These are phyloP conservation scores for Fulvia fulva DNA, from an alignment of 2,329 filamentous ascomycete species.

Conservation along the genomic window DNA sequence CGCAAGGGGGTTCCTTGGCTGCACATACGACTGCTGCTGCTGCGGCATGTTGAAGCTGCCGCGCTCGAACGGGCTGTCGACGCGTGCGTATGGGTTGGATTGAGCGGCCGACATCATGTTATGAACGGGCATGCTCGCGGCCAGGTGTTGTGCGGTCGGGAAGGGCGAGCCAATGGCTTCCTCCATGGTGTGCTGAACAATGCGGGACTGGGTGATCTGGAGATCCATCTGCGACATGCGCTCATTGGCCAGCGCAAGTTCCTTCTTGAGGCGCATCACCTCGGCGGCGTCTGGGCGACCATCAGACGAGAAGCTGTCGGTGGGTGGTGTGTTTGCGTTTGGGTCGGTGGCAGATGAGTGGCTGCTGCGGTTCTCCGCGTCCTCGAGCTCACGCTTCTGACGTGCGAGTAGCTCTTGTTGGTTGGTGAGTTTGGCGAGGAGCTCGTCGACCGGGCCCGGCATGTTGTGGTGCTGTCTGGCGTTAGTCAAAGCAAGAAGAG, in stretches of 20 bases:
- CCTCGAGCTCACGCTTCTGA: slow-evolving; percentile 54
- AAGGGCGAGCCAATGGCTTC: slow-evolving; percentile 39
- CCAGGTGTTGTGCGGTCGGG: slow-evolving; percentile 28
- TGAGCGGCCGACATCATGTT: slow-evolving; percentile 14
- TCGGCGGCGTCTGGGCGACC: slow-evolving; percentile 50
- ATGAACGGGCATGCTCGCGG: slow-evolving; percentile 26
- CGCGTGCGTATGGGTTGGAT: slow-evolving; percentile 11
- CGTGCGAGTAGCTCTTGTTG: slow-evolving; percentile 60
- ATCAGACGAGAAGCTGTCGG: slow-evolving; percentile 21
- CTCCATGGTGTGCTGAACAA: slow-evolving; percentile 57
- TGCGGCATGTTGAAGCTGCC: slow-evolving; percentile 16
- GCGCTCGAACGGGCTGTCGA: slow-evolving; percentile 15
- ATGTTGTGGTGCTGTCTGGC: slow-evolving; percentile 11
- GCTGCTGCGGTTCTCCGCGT: slow-evolving; percentile 31
- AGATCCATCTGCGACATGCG: slow-evolving; percentile 69
- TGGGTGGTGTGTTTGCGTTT: slow-evolving; percentile 27
- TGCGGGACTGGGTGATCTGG: slow-evolving; percentile 63
- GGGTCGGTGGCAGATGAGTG: slow-evolving; percentile 30
- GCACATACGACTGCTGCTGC: slow-evolving; percentile 18
- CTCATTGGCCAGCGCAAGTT: slow-evolving; percentile 67
- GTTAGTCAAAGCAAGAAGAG: slow-evolving; percentile 8
- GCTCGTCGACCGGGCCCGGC: slow-evolving; percentile 57
- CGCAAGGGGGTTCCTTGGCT: background rate
- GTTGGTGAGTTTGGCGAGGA: slow-evolving; percentile 70
- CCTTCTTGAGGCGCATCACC: slow-evolving; percentile 63